A percentile compares a stretch with the other conserved stretches of the same genome.
Evolutionary conservation across 2,329 filamentous ascomycete species (phyloP).

Genomic region (Salinomyces thailandicus): DNA sequence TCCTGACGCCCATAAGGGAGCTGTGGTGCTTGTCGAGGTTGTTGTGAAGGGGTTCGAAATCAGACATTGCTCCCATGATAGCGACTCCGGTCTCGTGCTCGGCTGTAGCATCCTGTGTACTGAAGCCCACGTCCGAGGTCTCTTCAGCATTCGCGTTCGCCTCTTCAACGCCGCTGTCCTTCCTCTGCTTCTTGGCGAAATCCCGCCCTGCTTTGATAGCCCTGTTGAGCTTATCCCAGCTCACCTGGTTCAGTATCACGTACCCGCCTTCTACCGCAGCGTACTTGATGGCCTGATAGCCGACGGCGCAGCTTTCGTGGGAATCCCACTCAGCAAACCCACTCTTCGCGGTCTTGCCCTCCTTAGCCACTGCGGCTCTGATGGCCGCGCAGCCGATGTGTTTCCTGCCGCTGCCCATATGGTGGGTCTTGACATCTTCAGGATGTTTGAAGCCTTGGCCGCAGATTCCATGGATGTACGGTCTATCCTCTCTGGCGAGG

Average conservation of each 20-base stretch:
- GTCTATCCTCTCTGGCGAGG: slow-evolving; percentile 11
- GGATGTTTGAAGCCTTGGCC: slow-evolving; percentile 16
- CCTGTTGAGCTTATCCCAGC: slow-evolving; percentile 14
- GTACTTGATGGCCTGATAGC: slow-evolving; percentile 12
- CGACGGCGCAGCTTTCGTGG: slow-evolving; percentile 14
- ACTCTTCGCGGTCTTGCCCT: slow-evolving; percentile 4
- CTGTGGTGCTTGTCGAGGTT: too few relatives aligned
- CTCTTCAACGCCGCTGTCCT: not conserved
- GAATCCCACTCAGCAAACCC: slow-evolving; percentile 10
- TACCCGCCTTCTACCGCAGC: slow-evolving; percentile 14
- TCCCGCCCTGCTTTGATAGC: slow-evolving; percentile 10
- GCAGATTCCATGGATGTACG: slow-evolving; percentile 19
- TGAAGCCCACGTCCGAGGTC: not conserved
- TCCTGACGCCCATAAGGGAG: too few relatives aligned
- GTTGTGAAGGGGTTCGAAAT: too few relatives aligned
- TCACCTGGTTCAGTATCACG: slow-evolving; percentile 15
- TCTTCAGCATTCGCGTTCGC: not conserved
- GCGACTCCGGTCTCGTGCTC: too few relatives aligned
- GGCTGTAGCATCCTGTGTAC: too few relatives aligned
- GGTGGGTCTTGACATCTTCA: slow-evolving; percentile 17
- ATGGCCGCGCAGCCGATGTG: not conserved
- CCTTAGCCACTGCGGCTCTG: slow-evolving; percentile 4
- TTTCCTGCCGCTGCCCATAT: slow-evolving; percentile 6
- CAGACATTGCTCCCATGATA: too few relatives aligned
- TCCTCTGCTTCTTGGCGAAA: not conserved